These are phyloP conservation scores for Penicillium polonicum DNA, from an alignment of 2,329 filamentous ascomycete genomes.

Conservation along the genomic window DNA sequence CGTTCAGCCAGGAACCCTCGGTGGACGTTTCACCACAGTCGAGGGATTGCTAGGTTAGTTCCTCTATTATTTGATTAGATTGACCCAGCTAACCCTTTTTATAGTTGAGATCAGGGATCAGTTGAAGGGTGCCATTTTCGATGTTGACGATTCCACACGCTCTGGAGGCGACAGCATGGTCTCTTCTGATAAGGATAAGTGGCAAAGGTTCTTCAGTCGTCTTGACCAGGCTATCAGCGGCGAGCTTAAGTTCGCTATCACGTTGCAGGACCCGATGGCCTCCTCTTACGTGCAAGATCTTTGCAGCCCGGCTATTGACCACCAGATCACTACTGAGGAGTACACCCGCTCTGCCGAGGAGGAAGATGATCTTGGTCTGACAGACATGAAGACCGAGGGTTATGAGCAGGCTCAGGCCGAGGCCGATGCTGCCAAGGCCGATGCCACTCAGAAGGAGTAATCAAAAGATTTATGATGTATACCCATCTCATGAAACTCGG, in stretches of 20 bases:
- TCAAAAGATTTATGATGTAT: conserved; percentile 20
- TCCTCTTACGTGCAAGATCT: conserved; percentile 93
- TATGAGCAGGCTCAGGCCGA: conserved; percentile 67
- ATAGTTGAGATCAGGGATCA: conserved; percentile 91
- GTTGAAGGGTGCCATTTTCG: conserved; percentile 82
- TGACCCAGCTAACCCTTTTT: conserved; percentile 39
- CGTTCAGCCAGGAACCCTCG: conserved; percentile 73
- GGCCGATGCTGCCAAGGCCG: conserved; percentile 9
- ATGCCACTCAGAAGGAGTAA: conserved; percentile 22
- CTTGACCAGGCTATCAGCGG: conserved; percentile 78
- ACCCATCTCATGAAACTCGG: conserved; percentile 25
- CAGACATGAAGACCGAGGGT: conserved; percentile 87
- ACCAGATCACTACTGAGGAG: conserved; percentile 74
- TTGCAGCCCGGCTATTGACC: conserved; percentile 74
- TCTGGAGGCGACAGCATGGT: conserved; percentile 77
- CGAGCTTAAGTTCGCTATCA: conserved; percentile 74
- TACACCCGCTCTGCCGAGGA: conserved; percentile 89
- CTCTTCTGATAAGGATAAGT: conserved; percentile 64
- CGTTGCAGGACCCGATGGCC: conserved; percentile 83
- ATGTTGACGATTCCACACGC: conserved; percentile 58
- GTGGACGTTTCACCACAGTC: conserved; percentile 93
- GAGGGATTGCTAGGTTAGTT: conserved; percentile 58
- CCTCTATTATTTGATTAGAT: neutral
- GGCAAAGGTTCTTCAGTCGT: conserved; percentile 76
- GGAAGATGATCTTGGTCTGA: conserved; percentile 86